Evolutionary conservation across 495 filamentous ascomycete species (phyloP).

Genomic region (Lichina pygmaea): DNA sequence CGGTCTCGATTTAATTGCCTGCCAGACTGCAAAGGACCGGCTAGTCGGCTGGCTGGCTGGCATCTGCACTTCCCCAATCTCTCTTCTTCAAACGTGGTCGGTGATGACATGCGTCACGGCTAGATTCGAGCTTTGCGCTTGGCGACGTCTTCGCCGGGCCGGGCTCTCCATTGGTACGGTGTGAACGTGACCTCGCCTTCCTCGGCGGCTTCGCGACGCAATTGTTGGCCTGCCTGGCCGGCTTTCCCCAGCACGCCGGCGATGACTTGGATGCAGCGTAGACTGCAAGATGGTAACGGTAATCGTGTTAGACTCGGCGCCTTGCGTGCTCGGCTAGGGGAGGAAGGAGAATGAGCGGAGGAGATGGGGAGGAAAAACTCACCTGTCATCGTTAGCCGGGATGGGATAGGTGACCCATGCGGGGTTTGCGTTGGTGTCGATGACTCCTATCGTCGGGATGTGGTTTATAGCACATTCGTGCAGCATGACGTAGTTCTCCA

Average conservation of each 20-base stretch:
- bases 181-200: constrained; percentile 24
- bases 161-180: background rate
- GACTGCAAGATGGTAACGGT: constrained; percentile 22
- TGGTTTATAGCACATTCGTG: constrained; percentile 73
- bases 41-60: too few species aligned
- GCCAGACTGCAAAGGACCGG: too few species aligned
- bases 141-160: too few species aligned
- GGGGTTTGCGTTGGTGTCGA: constrained; percentile 83
- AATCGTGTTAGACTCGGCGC: too few species aligned
- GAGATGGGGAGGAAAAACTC: constrained; percentile 5
- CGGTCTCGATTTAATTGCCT: too few species aligned
- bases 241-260: constrained; percentile 65
- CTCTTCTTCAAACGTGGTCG: too few species aligned
- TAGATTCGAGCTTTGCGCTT: too few species aligned
- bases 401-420: constrained; percentile 93
- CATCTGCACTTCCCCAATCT: too few species aligned
- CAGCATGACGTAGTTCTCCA: constrained; percentile 73
- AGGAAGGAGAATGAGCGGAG: background rate
- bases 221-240: constrained; percentile 45
- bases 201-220: constrained; percentile 31
- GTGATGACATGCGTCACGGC: too few species aligned
- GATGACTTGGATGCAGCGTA: constrained; percentile 57
- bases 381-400: constrained; percentile 88
- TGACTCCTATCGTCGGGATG: constrained; percentile 80
- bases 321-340: too few species aligned